Evolutionary conservation across 129 eudicot genomes (phyloP).

Genomic region (Helianthus tuberosus): DNA sequence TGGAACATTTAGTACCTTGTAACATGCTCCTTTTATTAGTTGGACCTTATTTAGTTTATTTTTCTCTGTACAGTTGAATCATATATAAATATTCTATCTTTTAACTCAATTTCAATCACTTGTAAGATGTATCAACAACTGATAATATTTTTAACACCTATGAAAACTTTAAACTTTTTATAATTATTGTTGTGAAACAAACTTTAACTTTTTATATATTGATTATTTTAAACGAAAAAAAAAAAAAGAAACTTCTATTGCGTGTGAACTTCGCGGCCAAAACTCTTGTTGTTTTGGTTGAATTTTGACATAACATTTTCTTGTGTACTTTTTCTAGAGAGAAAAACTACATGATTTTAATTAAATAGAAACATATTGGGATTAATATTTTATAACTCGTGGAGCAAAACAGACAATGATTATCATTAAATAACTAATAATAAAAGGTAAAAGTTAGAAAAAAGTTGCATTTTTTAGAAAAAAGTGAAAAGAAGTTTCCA

Average conservation of each 20-base stretch:
- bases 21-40: too few species aligned
- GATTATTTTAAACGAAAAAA: background rate
- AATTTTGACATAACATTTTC: background rate
- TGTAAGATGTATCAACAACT: background rate
- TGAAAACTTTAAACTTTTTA: background rate
- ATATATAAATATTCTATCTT: too few species aligned
- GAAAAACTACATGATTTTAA: background rate
- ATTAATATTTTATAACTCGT: background rate
- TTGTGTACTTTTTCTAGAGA: too few species aligned
- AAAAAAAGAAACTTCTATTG: background rate
- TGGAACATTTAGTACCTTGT: too few species aligned
- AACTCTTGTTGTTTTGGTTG: background rate
- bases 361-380: background rate
- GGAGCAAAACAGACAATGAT: background rate
- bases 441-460: background rate
- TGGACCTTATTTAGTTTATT: too few species aligned
- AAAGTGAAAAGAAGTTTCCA: background rate
- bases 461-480: background rate
- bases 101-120: too few species aligned
- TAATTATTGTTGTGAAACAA: background rate
- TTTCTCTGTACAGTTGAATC: too few species aligned
- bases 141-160: background rate
- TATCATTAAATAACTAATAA: background rate
- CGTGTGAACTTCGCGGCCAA: slow-evolving; percentile 3
- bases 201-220: background rate